These are phyloP conservation scores for Psophocarpus tetragonolobus DNA, from an alignment of 306 rosid species.

Conservation along the genomic window DNA sequence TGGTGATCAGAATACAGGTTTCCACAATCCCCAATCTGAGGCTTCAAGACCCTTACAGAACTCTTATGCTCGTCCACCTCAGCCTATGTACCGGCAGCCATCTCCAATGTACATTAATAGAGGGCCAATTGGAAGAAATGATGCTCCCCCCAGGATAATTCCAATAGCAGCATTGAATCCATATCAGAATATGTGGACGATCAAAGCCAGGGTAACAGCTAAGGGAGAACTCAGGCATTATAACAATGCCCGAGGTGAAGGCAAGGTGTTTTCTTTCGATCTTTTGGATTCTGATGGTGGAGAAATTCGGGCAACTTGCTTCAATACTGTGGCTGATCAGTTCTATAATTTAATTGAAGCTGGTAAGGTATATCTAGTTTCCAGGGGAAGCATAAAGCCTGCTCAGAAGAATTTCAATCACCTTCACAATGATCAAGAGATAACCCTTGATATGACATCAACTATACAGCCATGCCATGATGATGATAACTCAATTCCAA, in stretches of 20 bases:
- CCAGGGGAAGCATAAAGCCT: conserved; percentile 71
- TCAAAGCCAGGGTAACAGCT: conserved; percentile 89
- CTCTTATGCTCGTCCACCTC: conserved; percentile 51
- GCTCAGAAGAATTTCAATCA: conserved; percentile 76
- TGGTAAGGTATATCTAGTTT: conserved; percentile 73
- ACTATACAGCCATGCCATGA: conserved; percentile 65
- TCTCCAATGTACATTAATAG: conserved; percentile 67
- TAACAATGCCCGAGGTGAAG: conserved; percentile 78
- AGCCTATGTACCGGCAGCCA: conserved; percentile 62
- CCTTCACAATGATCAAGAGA: conserved; percentile 70
- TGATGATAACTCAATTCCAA: conserved; percentile 72
- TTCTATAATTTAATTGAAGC: conserved; percentile 70
- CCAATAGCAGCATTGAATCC: conserved; percentile 82
- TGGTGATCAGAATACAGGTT: conserved; percentile 57
- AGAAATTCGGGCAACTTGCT: conserved; percentile 89
- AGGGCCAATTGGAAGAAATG: conserved; percentile 74
- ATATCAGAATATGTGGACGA: conserved; percentile 75
- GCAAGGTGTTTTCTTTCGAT: conserved; percentile 92
- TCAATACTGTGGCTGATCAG: conserved; percentile 81
- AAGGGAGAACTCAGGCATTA: conserved; percentile 77
- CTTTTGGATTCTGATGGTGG: conserved; percentile 82
- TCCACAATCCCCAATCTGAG: conserved; percentile 48
- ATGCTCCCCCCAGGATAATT: conserved; percentile 73
- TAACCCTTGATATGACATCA: conserved; percentile 64
- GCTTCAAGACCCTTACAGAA: conserved; percentile 47